phyloP scores from a whole-genome alignment of 495 filamentous ascomycete species.

The Xylaria grammica region DNA sequence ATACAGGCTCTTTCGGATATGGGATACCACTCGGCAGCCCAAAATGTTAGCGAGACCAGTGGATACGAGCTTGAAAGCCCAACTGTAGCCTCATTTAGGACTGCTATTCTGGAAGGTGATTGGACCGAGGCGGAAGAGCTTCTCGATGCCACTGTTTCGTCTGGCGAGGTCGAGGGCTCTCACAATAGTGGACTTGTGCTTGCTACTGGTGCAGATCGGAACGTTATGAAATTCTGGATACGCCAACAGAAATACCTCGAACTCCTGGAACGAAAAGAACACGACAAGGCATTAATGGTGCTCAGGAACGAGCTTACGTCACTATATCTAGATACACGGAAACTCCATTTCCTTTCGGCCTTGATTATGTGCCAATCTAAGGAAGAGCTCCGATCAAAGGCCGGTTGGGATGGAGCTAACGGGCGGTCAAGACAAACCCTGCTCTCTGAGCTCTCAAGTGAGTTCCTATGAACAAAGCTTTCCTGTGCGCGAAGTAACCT shows the following conservation, averaged over 20 bases:
- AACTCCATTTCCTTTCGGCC: conserved; percentile 83
- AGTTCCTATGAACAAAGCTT: conserved; percentile 35
- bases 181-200: conserved; percentile 50
- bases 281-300: conserved; percentile 74
- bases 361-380: conserved; percentile 84
- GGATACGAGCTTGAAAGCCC: conserved; percentile 87
- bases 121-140: conserved; percentile 87
- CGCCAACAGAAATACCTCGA: conserved; percentile 96
- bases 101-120: conserved; percentile 77
- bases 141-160: conserved; percentile 64
- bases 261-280: conserved; percentile 77
- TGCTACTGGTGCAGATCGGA: conserved; percentile 49
- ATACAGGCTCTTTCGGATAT: conserved; percentile 90
- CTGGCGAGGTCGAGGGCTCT: conserved; percentile 55
- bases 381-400: conserved; percentile 80
- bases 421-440: conserved; percentile 77
- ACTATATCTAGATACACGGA: conserved; percentile 74
- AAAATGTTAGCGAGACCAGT: conserved; percentile 76
- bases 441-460: conserved; percentile 83
- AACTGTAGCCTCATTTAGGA: conserved; percentile 81
- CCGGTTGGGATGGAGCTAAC: conserved; percentile 86
- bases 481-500: conserved; percentile 14
- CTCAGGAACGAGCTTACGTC: conserved; percentile 88
- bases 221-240: conserved; percentile 70
- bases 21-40: conserved; percentile 80